These are phyloP conservation scores for Isabelozyma gotoi DNA, from an alignment of 805 yeast genomes.

Conservation along the genomic window DNA sequence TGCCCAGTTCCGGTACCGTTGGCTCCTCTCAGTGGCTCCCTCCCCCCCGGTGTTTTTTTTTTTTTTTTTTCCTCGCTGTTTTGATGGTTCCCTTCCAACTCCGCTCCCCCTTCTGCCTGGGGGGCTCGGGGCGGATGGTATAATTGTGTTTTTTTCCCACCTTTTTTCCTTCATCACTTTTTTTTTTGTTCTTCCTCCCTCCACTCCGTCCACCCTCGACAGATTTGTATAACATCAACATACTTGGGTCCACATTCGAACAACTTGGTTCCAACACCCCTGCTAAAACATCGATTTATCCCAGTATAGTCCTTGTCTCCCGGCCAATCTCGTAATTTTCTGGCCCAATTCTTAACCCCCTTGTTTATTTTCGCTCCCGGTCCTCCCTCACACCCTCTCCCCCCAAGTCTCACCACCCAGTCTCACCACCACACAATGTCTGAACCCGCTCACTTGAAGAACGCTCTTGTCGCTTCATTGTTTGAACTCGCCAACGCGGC, in stretches of 20 bases:
- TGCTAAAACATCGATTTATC: neutral
- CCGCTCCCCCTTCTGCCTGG: neutral
- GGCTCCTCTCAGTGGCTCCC: no score
- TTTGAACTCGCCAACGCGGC: constrained; percentile 87
- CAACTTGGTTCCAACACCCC: neutral
- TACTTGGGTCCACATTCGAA: neutral
- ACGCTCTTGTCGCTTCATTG: constrained; percentile 61
- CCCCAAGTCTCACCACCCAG: neutral
- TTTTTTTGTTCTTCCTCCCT: neutral
- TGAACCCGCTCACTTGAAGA: constrained; percentile 20
- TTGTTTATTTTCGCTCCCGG: neutral
- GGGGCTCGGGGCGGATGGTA: neutral
- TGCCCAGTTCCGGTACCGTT: no score
- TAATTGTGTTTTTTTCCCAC: neutral
- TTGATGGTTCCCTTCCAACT: neutral
- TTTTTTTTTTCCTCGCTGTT: neutral
- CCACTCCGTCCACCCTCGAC: neutral
- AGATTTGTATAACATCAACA: neutral
- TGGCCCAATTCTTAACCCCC: neutral
- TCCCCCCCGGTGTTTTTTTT: no score
- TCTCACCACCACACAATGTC: constrained; percentile 9
- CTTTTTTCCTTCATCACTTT: neutral
- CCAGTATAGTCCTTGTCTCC: neutral
- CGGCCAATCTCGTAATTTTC: neutral
- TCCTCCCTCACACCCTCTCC: neutral